Base-by-base conservation (phyloP, 345 rosid species). In the Syzygium jambos region DNA sequence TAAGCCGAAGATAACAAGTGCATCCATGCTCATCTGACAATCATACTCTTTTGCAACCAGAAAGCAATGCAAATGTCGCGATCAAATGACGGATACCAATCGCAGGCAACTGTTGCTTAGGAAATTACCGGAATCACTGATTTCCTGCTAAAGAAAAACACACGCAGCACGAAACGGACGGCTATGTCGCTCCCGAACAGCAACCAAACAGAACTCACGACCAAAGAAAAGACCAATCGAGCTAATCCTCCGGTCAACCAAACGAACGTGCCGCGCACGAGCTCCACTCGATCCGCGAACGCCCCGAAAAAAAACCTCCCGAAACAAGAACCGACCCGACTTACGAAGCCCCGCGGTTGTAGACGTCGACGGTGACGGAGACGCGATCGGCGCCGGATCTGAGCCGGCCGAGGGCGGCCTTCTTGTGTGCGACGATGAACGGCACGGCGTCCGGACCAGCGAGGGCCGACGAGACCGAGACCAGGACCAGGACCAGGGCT, bases 311-410 rank as follows among this genome's bases (percentile, higher is more conserved):
- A 63, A 30, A 63, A 29, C 77, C 41, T 63, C 77, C 34, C n/a
- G n/a, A 7, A 29, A 63, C 41, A 29, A 2, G 38, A 63, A 63
- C 11, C 41, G 41, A 15, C 38, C 29, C 3, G 8, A 91, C 94
- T 91, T 34, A 96, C 99, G 96, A 92, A 78, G 96, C 92, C 91
- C 99, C 99, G 87, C 92, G 98, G 54, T 96, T 98, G 92, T 96
- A 96, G 92, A 96, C 92, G 85, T 96, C 98, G 84, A 93, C 86
- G 34, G 98, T 92, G 88, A 96, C 97, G 51, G 89, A 89, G 94
- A 98, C 95, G 52, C 95, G 97, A 86, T 96, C 98, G 63, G 92
- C 90, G 85, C 98, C 98, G 34, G 98, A 92, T 89, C 94, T 94
- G 92, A 93, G 95, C 85, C 97, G 59, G 85, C 87, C 92, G 88